Evolutionary conservation across 495 filamentous ascomycete species (phyloP).

Genomic region (Aspergillus kassunensis): DNA sequence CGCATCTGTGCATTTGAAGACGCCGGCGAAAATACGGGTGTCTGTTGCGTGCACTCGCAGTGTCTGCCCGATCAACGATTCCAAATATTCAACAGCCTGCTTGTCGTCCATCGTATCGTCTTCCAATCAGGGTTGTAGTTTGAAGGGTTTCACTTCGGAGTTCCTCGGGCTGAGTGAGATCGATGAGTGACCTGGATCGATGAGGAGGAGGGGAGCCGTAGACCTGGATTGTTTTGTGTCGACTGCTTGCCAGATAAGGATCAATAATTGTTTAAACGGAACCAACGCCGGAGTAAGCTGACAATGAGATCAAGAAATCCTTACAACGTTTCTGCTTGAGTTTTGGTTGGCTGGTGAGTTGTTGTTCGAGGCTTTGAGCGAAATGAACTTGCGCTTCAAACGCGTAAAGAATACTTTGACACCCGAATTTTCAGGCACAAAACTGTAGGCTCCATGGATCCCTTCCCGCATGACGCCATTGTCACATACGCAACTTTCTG

Average conservation of each 20-base stretch:
- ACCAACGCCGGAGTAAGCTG: not conserved
- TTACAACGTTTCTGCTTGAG: not conserved
- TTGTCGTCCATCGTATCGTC: conserved; percentile 35
- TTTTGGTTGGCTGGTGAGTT: conserved; percentile 3
- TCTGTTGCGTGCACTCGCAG: conserved; percentile 81
- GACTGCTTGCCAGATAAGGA: not conserved
- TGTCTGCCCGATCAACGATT: conserved; percentile 44
- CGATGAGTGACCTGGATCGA: not conserved
- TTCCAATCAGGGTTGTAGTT: conserved; percentile 5
- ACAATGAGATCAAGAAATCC: not conserved
- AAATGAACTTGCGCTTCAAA: not conserved
- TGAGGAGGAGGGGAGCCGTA: not conserved
- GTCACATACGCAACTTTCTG: not conserved
- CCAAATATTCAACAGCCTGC: conserved; percentile 41
- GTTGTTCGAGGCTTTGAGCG: not conserved
- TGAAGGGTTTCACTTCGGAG: not conserved
- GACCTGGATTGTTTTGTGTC: conserved; percentile 14
- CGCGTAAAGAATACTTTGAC: not conserved
- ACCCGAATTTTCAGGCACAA: not conserved
- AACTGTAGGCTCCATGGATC: not conserved
- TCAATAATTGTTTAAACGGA: not conserved
- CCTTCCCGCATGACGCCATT: not conserved
- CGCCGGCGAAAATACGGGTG: conserved; percentile 80
- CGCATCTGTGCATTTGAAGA: conserved; percentile 91
- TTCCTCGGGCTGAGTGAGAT: conserved; percentile 2